Percentiles rank a stretch among this genome's conserved stretches.
These are phyloP conservation scores for Suillus sp. DNA, from an alignment of 768 basidiomycete genomes.

Conservation along the genomic window DNA sequence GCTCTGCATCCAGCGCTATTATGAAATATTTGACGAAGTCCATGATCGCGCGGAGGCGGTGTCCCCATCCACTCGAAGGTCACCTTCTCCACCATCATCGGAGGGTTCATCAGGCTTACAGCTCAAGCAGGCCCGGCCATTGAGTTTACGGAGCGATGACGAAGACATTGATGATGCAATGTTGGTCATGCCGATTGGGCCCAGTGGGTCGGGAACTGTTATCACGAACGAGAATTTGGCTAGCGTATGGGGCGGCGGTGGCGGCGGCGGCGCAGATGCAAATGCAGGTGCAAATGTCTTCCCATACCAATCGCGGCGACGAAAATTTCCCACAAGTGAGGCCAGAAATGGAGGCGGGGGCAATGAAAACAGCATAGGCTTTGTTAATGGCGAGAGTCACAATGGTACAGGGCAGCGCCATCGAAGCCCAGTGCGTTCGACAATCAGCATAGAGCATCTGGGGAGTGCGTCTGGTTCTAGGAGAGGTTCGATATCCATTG, in stretches of 20 bases:
- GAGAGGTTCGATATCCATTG: conserved; percentile 65
- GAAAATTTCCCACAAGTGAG: conserved; percentile 35
- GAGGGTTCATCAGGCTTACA: conserved; percentile 27
- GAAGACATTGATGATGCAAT: conserved; percentile 79
- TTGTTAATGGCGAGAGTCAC: conserved; percentile 37
- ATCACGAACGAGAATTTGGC: conserved; percentile 15
- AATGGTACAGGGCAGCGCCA: conserved; percentile 27
- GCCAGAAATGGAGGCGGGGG: background rate
- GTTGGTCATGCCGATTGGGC: conserved; percentile 72
- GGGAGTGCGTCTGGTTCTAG: conserved; percentile 35
- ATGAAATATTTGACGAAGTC: conserved; percentile 85
- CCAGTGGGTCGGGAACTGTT: conserved; percentile 26
- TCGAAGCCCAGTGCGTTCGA: conserved; percentile 52
- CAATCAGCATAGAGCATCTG: conserved; percentile 62
- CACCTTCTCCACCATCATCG: conserved; percentile 31
- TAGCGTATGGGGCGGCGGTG: conserved; percentile 33
- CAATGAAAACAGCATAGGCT: conserved; percentile 29
- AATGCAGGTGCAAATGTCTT: conserved; percentile 14
- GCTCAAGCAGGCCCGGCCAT: conserved; percentile 23
- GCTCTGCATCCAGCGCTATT: conserved; percentile 80
- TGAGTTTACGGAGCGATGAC: conserved; percentile 45
- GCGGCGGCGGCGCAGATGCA: conserved; percentile 26
- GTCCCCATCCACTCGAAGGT: conserved; percentile 27
- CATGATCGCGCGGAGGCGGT: conserved; percentile 67
- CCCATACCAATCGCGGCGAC: conserved; percentile 45